Conservation (phyloP, 495 filamentous ascomycete genomes). For the Friedmanniomyces simplex region DNA sequence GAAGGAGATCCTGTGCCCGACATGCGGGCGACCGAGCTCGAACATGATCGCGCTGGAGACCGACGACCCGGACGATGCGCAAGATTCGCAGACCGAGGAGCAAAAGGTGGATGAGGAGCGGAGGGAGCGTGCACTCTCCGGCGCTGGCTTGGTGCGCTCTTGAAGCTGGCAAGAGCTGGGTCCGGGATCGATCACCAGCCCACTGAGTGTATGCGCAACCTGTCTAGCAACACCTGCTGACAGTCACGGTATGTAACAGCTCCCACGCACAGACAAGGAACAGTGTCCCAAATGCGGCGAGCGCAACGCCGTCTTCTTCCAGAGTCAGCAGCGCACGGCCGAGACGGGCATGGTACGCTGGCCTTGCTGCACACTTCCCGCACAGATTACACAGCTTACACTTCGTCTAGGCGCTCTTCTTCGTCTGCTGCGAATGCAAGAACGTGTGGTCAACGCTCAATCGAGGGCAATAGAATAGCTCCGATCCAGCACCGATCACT, state of each 20-base stretch:
- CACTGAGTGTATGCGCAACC: not conserved
- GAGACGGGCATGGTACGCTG: slow-evolving; percentile 89
- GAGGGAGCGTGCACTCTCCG: slow-evolving; percentile 15
- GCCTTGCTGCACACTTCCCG: not conserved
- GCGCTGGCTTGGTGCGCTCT: slow-evolving; percentile 2
- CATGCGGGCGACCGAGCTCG: slow-evolving; percentile 34
- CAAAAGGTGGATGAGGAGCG: slow-evolving; percentile 13
- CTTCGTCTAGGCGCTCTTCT: slow-evolving; percentile 76
- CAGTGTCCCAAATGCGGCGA: slow-evolving; percentile 74
- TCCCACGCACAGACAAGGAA: slow-evolving; percentile 46
- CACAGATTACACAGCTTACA: not conserved
- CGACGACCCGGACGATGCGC: slow-evolving; percentile 21
- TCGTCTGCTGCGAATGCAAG: slow-evolving; percentile 87
- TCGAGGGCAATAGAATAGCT: not conserved
- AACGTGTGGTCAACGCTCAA: slow-evolving; percentile 52
- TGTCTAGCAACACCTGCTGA: slow-evolving; percentile 35
- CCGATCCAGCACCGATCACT: not conserved
- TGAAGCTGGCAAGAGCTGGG: slow-evolving; percentile 9
- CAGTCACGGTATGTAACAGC: slow-evolving; percentile 21
- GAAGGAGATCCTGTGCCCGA: slow-evolving; percentile 39
- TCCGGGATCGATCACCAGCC: not conserved
- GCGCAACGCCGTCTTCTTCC: slow-evolving; percentile 89
- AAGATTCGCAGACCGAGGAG: slow-evolving; percentile 2
- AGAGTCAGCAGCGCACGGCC: slow-evolving; percentile 89
- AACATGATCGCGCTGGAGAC: slow-evolving; percentile 25